Percentiles rank a stretch among this genome's conserved stretches.
phyloP scores from a whole-genome alignment of 768 basidiomycete species.

The Russula vinacea region DNA sequence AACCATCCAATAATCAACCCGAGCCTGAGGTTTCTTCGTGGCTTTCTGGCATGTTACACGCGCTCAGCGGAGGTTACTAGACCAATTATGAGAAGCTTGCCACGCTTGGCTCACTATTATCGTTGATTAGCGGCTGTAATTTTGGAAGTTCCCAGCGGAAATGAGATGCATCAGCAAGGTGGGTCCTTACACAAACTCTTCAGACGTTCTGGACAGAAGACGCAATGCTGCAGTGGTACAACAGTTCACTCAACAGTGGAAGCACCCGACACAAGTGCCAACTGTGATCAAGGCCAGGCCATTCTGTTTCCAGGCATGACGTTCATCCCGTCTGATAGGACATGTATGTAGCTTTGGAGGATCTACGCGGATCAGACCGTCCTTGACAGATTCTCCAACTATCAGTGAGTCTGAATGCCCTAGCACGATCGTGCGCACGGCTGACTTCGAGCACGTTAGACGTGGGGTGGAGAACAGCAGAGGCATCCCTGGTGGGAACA shows the following conservation, averaged over 20 bases:
- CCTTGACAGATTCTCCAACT: conserved; percentile 29
- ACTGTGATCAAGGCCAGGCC: conserved; percentile 24
- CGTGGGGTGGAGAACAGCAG: conserved; percentile 25
- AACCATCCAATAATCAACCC: conserved; percentile 15
- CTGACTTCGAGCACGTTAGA: conserved; percentile 11
- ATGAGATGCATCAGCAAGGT: conserved; percentile 22
- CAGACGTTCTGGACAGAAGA: neutral
- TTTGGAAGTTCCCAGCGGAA: conserved; percentile 14
- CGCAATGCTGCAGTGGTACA: conserved; percentile 24
- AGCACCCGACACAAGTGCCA: conserved; percentile 27
- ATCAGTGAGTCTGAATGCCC: conserved; percentile 27
- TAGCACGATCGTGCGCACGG: neutral
- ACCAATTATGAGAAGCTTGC: neutral
- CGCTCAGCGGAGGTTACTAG: conserved; percentile 18
- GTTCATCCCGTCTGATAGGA: neutral
- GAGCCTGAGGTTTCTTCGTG: conserved; percentile 8
- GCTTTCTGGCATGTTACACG: conserved; percentile 23
- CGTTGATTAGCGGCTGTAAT: conserved; percentile 23
- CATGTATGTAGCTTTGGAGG: conserved; percentile 31
- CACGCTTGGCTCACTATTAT: neutral
- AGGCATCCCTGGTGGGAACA: conserved; percentile 26
- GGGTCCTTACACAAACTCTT: neutral
- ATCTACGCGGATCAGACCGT: conserved; percentile 22
- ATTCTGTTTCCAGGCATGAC: neutral
- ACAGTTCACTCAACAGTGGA: conserved; percentile 31